phyloP scores from a whole-genome alignment of 2,329 filamentous ascomycete species.

The Aspergillus fumigatiaffinis region DNA sequence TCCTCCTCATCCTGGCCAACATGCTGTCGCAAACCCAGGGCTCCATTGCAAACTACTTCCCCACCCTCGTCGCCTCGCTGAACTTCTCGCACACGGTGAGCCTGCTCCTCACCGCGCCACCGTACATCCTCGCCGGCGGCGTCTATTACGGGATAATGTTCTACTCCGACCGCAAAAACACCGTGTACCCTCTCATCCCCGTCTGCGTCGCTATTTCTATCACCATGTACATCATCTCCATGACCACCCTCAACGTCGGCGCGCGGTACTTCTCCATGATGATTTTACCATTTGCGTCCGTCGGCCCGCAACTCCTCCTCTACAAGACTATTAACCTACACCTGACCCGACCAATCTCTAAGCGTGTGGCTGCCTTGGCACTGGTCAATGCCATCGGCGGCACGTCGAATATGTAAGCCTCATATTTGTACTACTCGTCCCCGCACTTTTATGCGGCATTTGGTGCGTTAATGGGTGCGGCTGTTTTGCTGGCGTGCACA shows the following conservation, averaged over 20 bases:
- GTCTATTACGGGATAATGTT: conserved; percentile 26
- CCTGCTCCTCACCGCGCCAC: conserved; percentile 46
- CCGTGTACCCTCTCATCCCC: too few relatives aligned
- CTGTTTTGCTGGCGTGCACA: conserved; percentile 25
- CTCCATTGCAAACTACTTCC: conserved; percentile 26
- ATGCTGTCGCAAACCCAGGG: conserved; percentile 39
- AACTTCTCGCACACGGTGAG: conserved; percentile 33
- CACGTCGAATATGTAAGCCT: too few relatives aligned
- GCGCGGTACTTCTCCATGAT: conserved; percentile 44
- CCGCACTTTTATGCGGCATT: conserved; percentile 24
- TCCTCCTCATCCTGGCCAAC: conserved; percentile 33
- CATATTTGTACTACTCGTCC: too few relatives aligned
- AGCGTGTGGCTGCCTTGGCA: too few relatives aligned
- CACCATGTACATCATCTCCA: conserved; percentile 37
- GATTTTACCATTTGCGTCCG: conserved; percentile 38
- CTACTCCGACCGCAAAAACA: too few relatives aligned
- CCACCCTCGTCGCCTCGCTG: conserved; percentile 20
- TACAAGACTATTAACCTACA: conserved; percentile 43
- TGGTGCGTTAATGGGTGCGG: conserved; percentile 32
- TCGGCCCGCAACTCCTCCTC: conserved; percentile 39
- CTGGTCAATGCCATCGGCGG: too few relatives aligned
- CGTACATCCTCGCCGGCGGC: conserved; percentile 41
- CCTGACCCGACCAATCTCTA: conserved; percentile 5
- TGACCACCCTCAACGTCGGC: conserved; percentile 35
- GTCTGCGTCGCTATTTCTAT: conserved; percentile 13